Percentiles rank a stretch among this genome's conserved stretches.
Conservation (phyloP, 2,329 filamentous ascomycete genomes). For the Aspergillus novofumigatus region DNA sequence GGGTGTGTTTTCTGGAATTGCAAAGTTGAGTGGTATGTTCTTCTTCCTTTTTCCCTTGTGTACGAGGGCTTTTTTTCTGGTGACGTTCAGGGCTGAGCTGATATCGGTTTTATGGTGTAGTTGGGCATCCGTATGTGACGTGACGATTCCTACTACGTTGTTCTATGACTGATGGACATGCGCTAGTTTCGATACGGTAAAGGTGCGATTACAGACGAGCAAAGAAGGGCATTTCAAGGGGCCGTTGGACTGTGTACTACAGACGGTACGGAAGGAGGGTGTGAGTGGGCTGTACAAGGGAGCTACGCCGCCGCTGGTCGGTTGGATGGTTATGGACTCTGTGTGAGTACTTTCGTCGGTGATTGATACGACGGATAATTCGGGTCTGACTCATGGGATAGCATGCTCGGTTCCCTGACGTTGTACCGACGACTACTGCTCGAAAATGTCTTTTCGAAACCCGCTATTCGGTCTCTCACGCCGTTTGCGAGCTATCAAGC, state of each 20-base stretch:
- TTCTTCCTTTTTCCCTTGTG: neutral
- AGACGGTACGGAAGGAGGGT: constrained; percentile 83
- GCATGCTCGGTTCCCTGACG: constrained; percentile 86
- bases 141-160: neutral
- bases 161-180: neutral
- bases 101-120: constrained; percentile 27
- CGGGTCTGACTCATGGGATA: constrained; percentile 14
- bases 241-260: constrained; percentile 76
- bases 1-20: constrained; percentile 90
- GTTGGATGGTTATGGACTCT: constrained; percentile 98
- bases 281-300: constrained; percentile 87
- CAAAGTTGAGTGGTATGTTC: constrained; percentile 73
- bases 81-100: neutral
- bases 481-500: constrained; percentile 33
- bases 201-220: constrained; percentile 90
- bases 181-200: constrained; percentile 86
- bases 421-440: constrained; percentile 82
- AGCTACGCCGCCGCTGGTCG: constrained; percentile 82
- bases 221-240: constrained; percentile 73
- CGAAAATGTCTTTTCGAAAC: constrained; percentile 69
- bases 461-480: constrained; percentile 35
- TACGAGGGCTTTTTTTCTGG: neutral
- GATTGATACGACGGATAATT: neutral
- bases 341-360: constrained; percentile 39
- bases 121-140: constrained; percentile 55